Base-by-base conservation (phyloP, 805 yeast genomes). In the Suhomyces xylopsoci region DNA sequence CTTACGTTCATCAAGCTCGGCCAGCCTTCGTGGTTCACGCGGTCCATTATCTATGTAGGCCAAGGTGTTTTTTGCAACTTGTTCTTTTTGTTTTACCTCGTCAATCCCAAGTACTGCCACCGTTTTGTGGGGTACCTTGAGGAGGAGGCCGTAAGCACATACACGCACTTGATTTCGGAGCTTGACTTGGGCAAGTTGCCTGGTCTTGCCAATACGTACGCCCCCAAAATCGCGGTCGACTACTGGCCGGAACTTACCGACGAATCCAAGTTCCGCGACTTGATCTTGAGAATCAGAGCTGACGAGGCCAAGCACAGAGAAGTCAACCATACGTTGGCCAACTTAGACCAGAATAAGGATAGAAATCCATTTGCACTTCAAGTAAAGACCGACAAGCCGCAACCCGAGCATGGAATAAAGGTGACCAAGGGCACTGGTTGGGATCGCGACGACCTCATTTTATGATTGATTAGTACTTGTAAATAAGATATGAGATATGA, bases 251-350 rank as follows among this genome's bases (percentile, higher is more conserved):
- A 67, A 28, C 73, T 87, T 71, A 60, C 61, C 42, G 77, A 77
- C 28, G 62, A 81, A 22, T 74, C 86, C 25, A 70, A 81, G 2
- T 79, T 86, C 68, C 73, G 74, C 53, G 90, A 86, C 56, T 74
- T 87, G 62, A 71, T 87, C 46, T 74, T 77, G 53, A 77, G 83
- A 58, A 73, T 87, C 22, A 78, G 91, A 56, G 92, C 92, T 1
- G 92, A 86, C 62, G 92, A 86, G 66, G 85, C 90, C 41, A 86
- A 86, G 64, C 91, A 86, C 63, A 77, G 92, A 66, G 92, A 87
- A 62, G 91, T 87, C 26, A 87, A 86, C 68, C 92, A 86, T 61
- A 87, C 91, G 0, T 78, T 85, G 62, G 91, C 88, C 12, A 85
- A 85, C 60, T 75, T 86, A 59, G 65, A 74, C 50, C 82, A 75